Conservation (phyloP, 2,329 filamentous ascomycete genomes). For the Colletotrichum sp. region DNA sequence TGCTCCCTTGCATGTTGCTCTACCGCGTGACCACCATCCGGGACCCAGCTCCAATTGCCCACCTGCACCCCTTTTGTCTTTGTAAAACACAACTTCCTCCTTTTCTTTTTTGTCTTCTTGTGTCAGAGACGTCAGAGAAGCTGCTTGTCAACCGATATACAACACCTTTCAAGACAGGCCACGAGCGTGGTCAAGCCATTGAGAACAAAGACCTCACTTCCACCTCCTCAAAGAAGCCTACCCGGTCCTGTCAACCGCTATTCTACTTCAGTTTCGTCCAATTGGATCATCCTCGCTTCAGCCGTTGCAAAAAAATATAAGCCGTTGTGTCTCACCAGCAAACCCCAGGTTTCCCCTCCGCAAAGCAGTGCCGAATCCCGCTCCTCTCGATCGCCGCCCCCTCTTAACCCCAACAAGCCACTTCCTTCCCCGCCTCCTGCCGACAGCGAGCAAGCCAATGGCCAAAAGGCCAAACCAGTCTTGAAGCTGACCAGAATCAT, state of each 20-base stretch:
- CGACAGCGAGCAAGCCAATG: conserved; percentile 44
- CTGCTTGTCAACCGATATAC: not conserved
- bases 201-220: not conserved
- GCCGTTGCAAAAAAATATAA: conserved; percentile 11
- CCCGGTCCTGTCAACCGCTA: not conserved
- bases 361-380: conserved; percentile 22
- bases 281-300: conserved; percentile 17
- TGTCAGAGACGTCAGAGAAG: not conserved
- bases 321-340: conserved; percentile 21
- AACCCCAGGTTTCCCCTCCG: conserved; percentile 22
- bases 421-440: conserved; percentile 57
- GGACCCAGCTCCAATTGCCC: not conserved
- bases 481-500: conserved; percentile 64
- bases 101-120: not conserved
- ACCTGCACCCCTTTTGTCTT: not conserved
- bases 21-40: conserved; percentile 14
- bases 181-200: not conserved
- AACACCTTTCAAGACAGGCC: not conserved
- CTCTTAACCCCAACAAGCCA: conserved; percentile 59
- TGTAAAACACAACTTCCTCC: not conserved
- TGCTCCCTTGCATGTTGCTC: conserved; percentile 14
- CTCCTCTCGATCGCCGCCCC: conserved; percentile 28
- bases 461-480: conserved; percentile 44
- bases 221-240: not conserved
- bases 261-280: not conserved